Base-by-base conservation (phyloP, 805 yeast species). In the Wickerhamomyces hampshirensis region DNA sequence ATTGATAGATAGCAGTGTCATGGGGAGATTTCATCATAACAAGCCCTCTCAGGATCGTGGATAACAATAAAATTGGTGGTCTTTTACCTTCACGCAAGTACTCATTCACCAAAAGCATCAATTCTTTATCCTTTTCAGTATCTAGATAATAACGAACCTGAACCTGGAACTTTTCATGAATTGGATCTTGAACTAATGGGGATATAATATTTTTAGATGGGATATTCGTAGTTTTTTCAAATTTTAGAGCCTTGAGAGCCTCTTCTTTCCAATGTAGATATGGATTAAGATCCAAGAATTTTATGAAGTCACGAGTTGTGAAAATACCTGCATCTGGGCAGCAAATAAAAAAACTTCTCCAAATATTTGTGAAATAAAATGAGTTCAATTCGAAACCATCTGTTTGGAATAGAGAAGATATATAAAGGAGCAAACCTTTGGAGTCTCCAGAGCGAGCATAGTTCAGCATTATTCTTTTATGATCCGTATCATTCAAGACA, bases 51-150 rank as follows among this genome's bases (percentile, higher is more conserved):
- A 53, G 21, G 5, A 46, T 36, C 6, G 7, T 7, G 6, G 27
- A 18, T 4, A 51, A 30, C 18, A 46, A 24, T 4, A 26, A 32
- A 7, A 42, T 18, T 5, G 45, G 31, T 16, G 55, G 56, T 18
- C 44, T 40, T 9, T 34, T 39, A 7, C 55, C 55, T 2, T 33
- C 42, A n/a, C 57, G 37, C 1, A 48, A 26, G 5, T 6, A 24
- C 7, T 42, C 42, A 15, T 40, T 40, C n/a, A 45, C 39, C 15
- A 36, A n/a, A 3, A n/a, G 19, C 23, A 43, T 27, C 28, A 43
- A 18, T 11, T 30, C 37, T 10, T 38, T 14, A 5, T 37, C 41
- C 13, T 39, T 39, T n/a, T 27, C 24, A 10, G 15, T 2, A 4
- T 26, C 11, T 3, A 27, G 11, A 21, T 21, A 21, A 21, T 21